Evolutionary conservation across 371 early-diverging fungal genomes (phyloP).

Genomic region (Mucor velutinosus): DNA sequence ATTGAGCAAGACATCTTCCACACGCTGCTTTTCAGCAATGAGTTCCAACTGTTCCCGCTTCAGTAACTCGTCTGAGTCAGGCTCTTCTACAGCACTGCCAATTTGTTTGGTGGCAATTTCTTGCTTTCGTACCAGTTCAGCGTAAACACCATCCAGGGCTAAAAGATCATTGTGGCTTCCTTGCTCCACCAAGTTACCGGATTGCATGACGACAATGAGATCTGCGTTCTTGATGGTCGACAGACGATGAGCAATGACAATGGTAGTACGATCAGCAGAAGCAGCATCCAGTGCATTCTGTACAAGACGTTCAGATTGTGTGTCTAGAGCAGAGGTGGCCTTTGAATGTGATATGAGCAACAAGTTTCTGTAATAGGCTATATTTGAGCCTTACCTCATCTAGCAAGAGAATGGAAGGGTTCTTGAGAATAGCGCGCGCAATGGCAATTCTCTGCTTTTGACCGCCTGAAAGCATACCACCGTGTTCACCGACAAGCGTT

Average conservation of each 20-base stretch:
- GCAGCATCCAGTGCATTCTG: conserved; percentile 85
- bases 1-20: conserved; percentile 24
- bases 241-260: conserved; percentile 92
- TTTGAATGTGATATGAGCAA: conserved; percentile 19
- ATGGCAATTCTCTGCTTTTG: conserved; percentile 61
- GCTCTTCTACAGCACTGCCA: conserved; percentile 21
- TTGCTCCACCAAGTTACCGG: conserved; percentile 71
- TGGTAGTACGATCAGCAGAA: conserved; percentile 77
- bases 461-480: conserved; percentile 81
- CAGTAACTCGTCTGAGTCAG: conserved; percentile 32
- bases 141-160: conserved; percentile 53
- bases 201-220: conserved; percentile 78
- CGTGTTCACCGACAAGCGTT: conserved; percentile 71
- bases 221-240: conserved; percentile 84
- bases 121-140: conserved; percentile 63
- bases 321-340: conserved; percentile 81
- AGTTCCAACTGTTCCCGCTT: conserved; percentile 42
- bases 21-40: conserved; percentile 11
- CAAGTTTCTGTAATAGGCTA: neutral
- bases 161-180: conserved; percentile 75
- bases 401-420: conserved; percentile 47
- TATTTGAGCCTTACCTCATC: conserved; percentile 43
- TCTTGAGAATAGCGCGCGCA: conserved; percentile 52
- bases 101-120: conserved; percentile 43
- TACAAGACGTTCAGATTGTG: conserved; percentile 80